Evolutionary conservation across 2,329 filamentous ascomycete species (phyloP).

Genomic region (Talaromyces sp.): DNA sequence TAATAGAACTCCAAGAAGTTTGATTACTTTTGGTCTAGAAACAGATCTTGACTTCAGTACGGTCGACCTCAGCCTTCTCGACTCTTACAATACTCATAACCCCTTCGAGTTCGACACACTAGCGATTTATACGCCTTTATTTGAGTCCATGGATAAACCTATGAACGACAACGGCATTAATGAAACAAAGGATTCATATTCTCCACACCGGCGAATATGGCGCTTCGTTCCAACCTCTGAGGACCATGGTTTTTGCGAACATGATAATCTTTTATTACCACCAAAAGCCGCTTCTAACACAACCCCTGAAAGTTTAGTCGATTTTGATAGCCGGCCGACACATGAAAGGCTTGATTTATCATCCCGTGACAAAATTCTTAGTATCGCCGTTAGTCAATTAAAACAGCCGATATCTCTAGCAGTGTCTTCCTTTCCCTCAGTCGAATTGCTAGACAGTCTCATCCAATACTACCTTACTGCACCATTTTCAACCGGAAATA

Average conservation of each 20-base stretch:
- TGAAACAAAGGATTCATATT: conserved; percentile 8
- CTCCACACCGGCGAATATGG: conserved; percentile 23
- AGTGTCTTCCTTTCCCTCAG: conserved; percentile 29
- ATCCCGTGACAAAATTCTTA: conserved; percentile 9
- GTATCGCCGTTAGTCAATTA: conserved; percentile 8
- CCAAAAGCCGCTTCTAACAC: conserved; percentile 5
- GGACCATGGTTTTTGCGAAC: conserved; percentile 28
- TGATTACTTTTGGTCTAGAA: conserved; percentile 15
- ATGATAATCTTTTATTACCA: conserved; percentile 29
- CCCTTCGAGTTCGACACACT: conserved; percentile 23
- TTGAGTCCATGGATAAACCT: background rate
- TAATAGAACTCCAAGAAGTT: conserved; percentile 13
- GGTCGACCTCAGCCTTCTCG: conserved; percentile 28
- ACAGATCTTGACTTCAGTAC: conserved; percentile 25
- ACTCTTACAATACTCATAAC: conserved; percentile 26
- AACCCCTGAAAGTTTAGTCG: conserved; percentile 10
- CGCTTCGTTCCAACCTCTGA: conserved; percentile 26
- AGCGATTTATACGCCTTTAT: background rate
- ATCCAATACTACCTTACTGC: conserved; percentile 27
- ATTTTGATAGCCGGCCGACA: conserved; percentile 14
- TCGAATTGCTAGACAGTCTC: conserved; percentile 29
- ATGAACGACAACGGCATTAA: background rate
- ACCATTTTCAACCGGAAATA: conserved; percentile 13
- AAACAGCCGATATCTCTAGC: background rate
- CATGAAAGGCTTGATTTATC: conserved; percentile 5